Base-by-base conservation (phyloP, 2,329 filamentous ascomycete species). In the Aspergillus ustus region DNA sequence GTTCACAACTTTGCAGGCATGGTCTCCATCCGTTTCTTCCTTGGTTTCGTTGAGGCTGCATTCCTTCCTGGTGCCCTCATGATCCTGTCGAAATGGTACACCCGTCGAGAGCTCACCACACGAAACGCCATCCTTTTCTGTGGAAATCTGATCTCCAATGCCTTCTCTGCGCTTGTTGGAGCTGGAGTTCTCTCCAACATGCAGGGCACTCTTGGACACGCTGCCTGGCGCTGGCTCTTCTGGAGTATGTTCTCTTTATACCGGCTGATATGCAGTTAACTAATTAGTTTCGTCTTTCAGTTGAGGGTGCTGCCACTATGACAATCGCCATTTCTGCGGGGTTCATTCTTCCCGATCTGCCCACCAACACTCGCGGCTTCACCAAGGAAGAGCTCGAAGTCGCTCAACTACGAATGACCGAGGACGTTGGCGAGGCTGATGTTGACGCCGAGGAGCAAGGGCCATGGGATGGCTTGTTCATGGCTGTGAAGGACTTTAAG, bases 401-500 rank as follows among this genome's bases (percentile, higher is more conserved):
- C 49, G 85, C 85, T 0, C 82, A 85, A 70, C 71, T 85, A 37
- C 79, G 85, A 22, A 83, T 87, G 78, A 72, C 83, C 3, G 84
- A 87, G 72, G 85, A 87, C 65, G 83, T 85, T 1, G 85, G 84
- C 45, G 83, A 86, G 70, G 82, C 82, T 0, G 84, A 87, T 61
- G 77, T 75, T 7, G 85, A 87, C 66, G 77, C 78, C 0, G 75
- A 77, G n/a, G 79, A 85, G 13, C 66, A 69, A 66, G 55, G 55
- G 6, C 55, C 55, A 5, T 51, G 46, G 55, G 55, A 57, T 22
- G 55, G 55, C 2, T 57, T 87, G 31, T 77, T 83, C 56, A 85
- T 89, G 82, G 84, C 85, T 0, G 69, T 87, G 53, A 86, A 84
- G 72, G 87, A 89, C 63, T 17, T 76, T 65, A 89, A 88, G 77